Conservation (phyloP, 352 stramenopile species). For the Globisporangium cystogenes region DNA sequence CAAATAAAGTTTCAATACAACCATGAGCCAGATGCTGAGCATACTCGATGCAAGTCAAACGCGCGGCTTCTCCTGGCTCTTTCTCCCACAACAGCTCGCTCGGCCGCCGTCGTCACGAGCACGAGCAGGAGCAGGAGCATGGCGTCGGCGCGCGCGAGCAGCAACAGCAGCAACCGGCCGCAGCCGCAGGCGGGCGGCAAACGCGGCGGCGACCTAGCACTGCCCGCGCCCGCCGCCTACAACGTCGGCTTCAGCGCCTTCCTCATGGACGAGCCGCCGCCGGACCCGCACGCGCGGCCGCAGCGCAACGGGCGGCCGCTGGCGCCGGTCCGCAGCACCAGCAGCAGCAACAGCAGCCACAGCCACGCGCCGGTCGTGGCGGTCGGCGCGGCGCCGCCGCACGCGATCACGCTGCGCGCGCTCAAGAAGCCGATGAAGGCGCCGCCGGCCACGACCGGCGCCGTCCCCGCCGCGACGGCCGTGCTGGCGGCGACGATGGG, state of each 20-base stretch:
- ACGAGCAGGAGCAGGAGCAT: background rate
- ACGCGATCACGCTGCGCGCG: background rate
- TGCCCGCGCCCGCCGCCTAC: conserved; percentile 1
- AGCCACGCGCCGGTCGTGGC: conserved; percentile 9
- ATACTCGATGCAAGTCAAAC: background rate
- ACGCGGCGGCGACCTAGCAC: conserved; percentile 1
- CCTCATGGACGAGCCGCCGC: conserved; percentile 45
- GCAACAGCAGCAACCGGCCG: background rate
- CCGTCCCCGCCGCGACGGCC: no score
- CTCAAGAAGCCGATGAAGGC: background rate
- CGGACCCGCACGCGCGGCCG: conserved; percentile 18
- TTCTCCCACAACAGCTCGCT: background rate
- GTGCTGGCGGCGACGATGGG: no score
- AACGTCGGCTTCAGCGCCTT: conserved; percentile 50
- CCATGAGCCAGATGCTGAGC: background rate
- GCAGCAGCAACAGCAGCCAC: conserved; percentile 3
- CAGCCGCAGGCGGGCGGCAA: conserved; percentile 4
- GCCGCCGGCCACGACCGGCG: no score
- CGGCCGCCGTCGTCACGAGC: background rate
- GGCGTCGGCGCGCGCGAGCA: conserved; percentile 5
- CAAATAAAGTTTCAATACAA: no score
- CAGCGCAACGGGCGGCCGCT: conserved; percentile 9
- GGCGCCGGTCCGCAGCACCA: background rate
- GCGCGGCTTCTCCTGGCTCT: background rate
- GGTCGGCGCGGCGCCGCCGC: conserved; percentile 1